phyloP scores from a whole-genome alignment of 495 filamentous ascomycete species.

The Aspergillus nanangensis region DNA sequence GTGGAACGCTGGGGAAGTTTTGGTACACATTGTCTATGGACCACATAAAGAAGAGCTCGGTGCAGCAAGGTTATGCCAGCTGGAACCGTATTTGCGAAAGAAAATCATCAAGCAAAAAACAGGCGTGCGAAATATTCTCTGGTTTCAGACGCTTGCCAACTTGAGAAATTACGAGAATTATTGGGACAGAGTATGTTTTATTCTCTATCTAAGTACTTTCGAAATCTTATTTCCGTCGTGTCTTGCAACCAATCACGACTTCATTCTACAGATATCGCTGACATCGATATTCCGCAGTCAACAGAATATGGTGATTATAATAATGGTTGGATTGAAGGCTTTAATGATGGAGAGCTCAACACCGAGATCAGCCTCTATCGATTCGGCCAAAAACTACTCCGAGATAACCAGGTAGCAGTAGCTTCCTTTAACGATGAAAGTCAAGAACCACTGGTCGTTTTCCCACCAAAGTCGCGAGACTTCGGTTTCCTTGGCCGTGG shows the following conservation, averaged over 20 bases:
- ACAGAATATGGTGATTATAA: constrained; percentile 5
- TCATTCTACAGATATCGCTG: constrained; percentile 15
- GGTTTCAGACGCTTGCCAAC: too few relatives aligned
- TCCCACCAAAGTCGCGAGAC: constrained; percentile 16
- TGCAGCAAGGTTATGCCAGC: constrained; percentile 34
- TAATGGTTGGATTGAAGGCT: constrained; percentile 36
- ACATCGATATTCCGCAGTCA: not conserved
- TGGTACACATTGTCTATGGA: constrained; percentile 32
- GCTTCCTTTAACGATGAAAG: constrained; percentile 8
- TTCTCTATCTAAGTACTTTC: too few relatives aligned
- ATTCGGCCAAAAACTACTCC: constrained; percentile 22
- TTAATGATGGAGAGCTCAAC: constrained; percentile 30
- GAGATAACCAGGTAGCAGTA: constrained; percentile 21
- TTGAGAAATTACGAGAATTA: too few relatives aligned
- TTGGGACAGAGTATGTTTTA: too few relatives aligned
- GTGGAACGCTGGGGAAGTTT: constrained; percentile 17
- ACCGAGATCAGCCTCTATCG: constrained; percentile 19
- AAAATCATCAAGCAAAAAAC: constrained; percentile 15
- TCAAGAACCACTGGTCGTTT: constrained; percentile 23
- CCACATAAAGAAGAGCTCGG: constrained; percentile 30
- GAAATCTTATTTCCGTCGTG: too few relatives aligned
- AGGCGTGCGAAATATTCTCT: constrained; percentile 29
- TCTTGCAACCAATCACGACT: constrained; percentile 22
- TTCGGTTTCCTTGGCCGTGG: constrained; percentile 17
- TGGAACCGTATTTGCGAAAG: constrained; percentile 7